Percentiles rank a stretch among this genome's conserved stretches.
These are phyloP conservation scores for Strigomonas culicis DNA, from an alignment of 208 protist genomes.

Conservation along the genomic window DNA sequence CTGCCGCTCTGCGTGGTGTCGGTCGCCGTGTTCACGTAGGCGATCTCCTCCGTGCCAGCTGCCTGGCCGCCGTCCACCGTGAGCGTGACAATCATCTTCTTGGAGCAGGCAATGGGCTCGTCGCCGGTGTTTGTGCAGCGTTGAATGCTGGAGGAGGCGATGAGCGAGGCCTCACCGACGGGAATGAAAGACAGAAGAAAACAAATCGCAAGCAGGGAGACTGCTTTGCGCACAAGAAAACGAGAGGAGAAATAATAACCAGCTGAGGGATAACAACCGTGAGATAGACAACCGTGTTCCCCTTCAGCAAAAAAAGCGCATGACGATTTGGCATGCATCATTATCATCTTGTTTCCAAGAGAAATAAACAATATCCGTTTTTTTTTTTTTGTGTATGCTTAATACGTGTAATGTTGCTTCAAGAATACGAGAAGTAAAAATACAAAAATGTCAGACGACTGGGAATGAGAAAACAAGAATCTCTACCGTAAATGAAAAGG, in stretches of 20 bases:
- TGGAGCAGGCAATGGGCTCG: constrained; percentile 47
- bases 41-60: constrained; percentile 55
- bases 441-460: not conserved
- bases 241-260: constrained; percentile 11
- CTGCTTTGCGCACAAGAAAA: not conserved
- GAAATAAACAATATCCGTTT: not conserved
- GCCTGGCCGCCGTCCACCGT: constrained; percentile 61
- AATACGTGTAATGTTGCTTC: not conserved
- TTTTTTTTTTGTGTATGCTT: not conserved
- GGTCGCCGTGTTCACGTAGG: constrained; percentile 45
- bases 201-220: not conserved
- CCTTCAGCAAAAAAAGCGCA: not conserved
- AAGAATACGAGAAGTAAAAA: constrained; percentile 5
- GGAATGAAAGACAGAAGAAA: not conserved
- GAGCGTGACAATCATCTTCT: constrained; percentile 77
- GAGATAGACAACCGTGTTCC: not conserved
- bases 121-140: constrained; percentile 53
- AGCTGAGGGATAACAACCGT: not conserved
- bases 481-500: constrained; percentile 6
- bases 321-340: not conserved
- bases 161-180: constrained; percentile 23
- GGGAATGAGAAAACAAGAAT: constrained; percentile 2
- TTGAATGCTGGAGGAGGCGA: constrained; percentile 66
- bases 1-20: constrained; percentile 29
- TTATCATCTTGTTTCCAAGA: not conserved